These are phyloP conservation scores for Hemileccinum impolitum DNA, from an alignment of 768 basidiomycete genomes.

Conservation along the genomic window DNA sequence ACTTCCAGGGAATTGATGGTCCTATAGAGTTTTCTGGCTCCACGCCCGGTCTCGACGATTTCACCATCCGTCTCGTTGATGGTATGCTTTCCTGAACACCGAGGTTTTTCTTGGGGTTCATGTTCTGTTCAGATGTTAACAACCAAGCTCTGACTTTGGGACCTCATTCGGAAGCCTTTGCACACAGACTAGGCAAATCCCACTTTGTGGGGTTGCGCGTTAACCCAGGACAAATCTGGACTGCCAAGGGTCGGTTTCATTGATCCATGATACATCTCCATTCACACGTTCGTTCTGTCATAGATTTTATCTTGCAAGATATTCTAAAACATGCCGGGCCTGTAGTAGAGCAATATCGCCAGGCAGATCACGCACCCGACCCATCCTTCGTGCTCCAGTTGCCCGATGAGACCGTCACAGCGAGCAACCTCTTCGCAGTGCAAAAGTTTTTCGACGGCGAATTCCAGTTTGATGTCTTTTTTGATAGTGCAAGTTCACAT, in stretches of 20 bases:
- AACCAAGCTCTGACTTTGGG: conserved; percentile 57
- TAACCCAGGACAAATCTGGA: conserved; percentile 69
- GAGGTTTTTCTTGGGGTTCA: conserved; percentile 2
- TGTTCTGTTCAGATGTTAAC: conserved; percentile 45
- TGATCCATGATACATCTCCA: background rate
- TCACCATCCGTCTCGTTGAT: conserved; percentile 75
- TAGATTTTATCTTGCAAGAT: conserved; percentile 63
- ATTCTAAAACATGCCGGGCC: conserved; percentile 57
- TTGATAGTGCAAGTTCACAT: conserved; percentile 69
- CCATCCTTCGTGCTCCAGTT: conserved; percentile 78
- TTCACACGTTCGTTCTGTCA: background rate
- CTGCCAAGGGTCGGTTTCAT: conserved; percentile 63
- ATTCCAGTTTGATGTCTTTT: conserved; percentile 89
- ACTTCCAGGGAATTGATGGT: conserved; percentile 65
- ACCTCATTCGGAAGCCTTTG: conserved; percentile 53
- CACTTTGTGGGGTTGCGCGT: conserved; percentile 64
- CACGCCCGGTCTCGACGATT: conserved; percentile 78
- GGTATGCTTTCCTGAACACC: conserved; percentile 40
- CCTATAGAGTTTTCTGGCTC: conserved; percentile 68
- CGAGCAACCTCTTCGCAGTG: conserved; percentile 80
- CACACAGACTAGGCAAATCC: conserved; percentile 63
- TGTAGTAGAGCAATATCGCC: conserved; percentile 50
- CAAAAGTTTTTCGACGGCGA: conserved; percentile 83
- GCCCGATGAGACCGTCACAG: conserved; percentile 66
- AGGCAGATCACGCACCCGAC: conserved; percentile 55